Percentiles rank a stretch among this genome's conserved stretches.
These are phyloP conservation scores for Fusarium scirpi DNA, from an alignment of 2,329 filamentous ascomycete species.

Conservation along the genomic window DNA sequence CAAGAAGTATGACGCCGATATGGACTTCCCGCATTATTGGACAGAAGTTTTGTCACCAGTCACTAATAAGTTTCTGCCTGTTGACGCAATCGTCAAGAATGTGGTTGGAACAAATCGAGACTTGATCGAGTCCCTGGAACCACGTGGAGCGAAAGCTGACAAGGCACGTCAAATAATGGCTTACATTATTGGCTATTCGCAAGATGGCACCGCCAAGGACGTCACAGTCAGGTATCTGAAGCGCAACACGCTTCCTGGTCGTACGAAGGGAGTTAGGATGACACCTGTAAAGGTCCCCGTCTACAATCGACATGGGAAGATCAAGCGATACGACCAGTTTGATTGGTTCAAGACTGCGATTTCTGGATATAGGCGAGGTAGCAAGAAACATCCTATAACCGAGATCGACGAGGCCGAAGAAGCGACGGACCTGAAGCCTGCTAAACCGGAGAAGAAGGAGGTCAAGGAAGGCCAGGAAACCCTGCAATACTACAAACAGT, in stretches of 20 bases:
- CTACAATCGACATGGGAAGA: conserved; percentile 80
- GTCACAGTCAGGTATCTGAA: conserved; percentile 93
- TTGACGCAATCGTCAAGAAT: conserved; percentile 79
- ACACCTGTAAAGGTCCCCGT: conserved; percentile 83
- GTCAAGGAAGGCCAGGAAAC: conserved; percentile 82
- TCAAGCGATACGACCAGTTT: conserved; percentile 79
- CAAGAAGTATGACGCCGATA: conserved; percentile 76
- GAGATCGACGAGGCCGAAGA: conserved; percentile 85
- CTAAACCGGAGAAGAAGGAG: conserved; percentile 78
- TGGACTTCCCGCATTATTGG: conserved; percentile 93
- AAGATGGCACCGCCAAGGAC: conserved; percentile 92
- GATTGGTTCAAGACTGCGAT: conserved; percentile 92
- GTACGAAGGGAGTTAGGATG: conserved; percentile 87
- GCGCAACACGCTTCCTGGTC: conserved; percentile 83
- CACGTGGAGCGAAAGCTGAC: conserved; percentile 84
- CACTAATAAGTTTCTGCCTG: conserved; percentile 80
- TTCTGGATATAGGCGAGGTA: conserved; percentile 73
- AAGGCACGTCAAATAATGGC: conserved; percentile 89
- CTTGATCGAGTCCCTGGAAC: conserved; percentile 80
- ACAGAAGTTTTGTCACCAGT: conserved; percentile 87
- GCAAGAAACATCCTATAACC: conserved; percentile 66
- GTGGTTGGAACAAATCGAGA: conserved; percentile 79
- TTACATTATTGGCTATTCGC: conserved; percentile 85
- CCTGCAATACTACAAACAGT: conserved; percentile 88
- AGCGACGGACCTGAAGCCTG: conserved; percentile 77